Evolutionary conservation across 1,284 basidiomycete species (phyloP).

Genomic region (Inonotus hispidus): DNA sequence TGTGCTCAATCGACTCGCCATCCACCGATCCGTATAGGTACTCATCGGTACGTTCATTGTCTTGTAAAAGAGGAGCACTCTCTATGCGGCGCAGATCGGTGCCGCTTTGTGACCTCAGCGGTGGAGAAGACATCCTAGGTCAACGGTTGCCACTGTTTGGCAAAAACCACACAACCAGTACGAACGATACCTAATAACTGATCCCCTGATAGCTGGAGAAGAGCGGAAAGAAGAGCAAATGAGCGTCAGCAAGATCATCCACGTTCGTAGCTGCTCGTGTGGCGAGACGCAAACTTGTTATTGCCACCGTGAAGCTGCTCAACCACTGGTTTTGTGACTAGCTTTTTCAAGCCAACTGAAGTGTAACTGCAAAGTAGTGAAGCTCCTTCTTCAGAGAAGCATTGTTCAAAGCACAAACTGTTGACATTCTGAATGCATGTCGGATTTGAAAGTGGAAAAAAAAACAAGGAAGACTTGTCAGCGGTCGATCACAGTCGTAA

Average conservation of each 20-base stretch:
- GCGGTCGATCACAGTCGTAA: too few relatives aligned
- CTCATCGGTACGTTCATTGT: neutral
- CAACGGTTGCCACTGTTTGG: neutral
- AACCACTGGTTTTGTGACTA: neutral
- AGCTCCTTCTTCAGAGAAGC: too few relatives aligned
- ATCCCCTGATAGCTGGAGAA: neutral
- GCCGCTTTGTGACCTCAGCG: neutral
- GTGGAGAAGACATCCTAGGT: neutral
- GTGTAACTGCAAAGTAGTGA: neutral
- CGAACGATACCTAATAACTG: neutral
- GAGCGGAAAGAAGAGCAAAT: neutral
- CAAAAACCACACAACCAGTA: neutral
- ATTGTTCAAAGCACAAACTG: too few relatives aligned
- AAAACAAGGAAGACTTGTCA: too few relatives aligned
- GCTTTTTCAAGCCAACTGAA: neutral
- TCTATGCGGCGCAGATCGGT: neutral
- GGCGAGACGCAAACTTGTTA: neutral
- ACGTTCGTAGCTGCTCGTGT: neutral
- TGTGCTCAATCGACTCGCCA: neutral
- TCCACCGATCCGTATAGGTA: slow-evolving; percentile 3
- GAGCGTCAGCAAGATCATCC: neutral
- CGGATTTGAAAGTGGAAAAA: too few relatives aligned
- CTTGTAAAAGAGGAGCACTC: neutral
- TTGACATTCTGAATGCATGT: too few relatives aligned
- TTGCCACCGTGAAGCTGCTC: neutral